Evolutionary conservation across 257 asterid species (phyloP).

Genomic region (Petunia secreta): DNA sequence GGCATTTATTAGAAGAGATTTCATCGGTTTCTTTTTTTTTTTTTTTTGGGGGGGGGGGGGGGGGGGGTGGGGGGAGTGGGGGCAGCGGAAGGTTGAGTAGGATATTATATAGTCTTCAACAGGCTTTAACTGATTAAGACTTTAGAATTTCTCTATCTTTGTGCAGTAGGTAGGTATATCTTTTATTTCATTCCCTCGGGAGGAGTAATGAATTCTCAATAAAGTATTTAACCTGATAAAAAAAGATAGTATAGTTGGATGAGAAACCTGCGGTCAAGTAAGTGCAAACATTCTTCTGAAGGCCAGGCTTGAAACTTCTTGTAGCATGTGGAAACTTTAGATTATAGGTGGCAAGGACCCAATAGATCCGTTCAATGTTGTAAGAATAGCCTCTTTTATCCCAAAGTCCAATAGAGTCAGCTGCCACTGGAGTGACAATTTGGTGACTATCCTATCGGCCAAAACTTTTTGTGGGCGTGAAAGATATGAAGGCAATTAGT

Average conservation of each 20-base stretch:
- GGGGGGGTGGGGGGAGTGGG: no score
- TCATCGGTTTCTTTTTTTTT: neutral
- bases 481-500: neutral
- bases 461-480: no score
- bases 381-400: neutral
- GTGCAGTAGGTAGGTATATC: neutral
- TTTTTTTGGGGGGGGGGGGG: neutral
- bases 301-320: neutral
- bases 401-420: neutral
- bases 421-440: slow-evolving; percentile 10
- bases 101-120: neutral
- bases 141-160: neutral
- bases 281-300: neutral
- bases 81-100: no score
- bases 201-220: neutral
- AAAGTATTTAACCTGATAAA: neutral
- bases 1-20: neutral
- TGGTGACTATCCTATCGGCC: neutral
- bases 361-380: neutral
- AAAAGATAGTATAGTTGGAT: neutral
- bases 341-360: neutral
- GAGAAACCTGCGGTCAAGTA: neutral
- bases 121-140: neutral
- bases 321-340: neutral
- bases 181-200: neutral